Base-by-base conservation (phyloP, 306 rosid species). In the Gynostemma pentaphyllum region DNA sequence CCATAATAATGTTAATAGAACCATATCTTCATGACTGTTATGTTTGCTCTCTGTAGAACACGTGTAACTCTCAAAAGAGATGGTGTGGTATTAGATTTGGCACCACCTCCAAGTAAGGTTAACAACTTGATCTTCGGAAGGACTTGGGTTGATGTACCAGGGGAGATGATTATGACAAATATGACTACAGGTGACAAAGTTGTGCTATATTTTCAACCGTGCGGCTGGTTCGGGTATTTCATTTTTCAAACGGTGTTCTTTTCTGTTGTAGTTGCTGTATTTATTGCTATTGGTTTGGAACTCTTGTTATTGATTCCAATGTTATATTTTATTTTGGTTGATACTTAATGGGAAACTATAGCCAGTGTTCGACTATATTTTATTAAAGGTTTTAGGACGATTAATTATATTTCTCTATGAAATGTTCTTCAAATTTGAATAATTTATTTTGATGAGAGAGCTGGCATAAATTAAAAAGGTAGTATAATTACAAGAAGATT, bases 81-180 rank as follows among this genome's bases (percentile, higher is more conserved):
- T 65, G 91, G 95, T 68, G 96, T 82, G 10, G 76, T 80, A 59
- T 77, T 91, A 76, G 96, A 91, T 70, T 72, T 91, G 81, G 96
- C 85, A 64, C 97, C 96, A 21, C 96, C 96, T 54, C 96, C 85
- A 46, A 87, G 96, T 56, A 91, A 91, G 82, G 89, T 87, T 66
- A 87, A 87, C 80, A 91, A 91, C 77, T 73, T 91, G 65, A 91
- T 91, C 68, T 87, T 87, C 64, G 97, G 97, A 62, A 86, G 91
- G 52, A 91, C 97, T 9, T 91, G 96, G 97, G 79, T 85, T 68
- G 97, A 91, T 76, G 85, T 95, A 44, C 91, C 95, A 5, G 97
- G 96, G 72, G 96, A 87, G 74, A 87, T 91, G 92, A 69, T 87
- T 68, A 83, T 91, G 89, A 80, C 87, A 2, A 91, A 87, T 82